A percentile compares a stretch with the other conserved stretches of the same genome.
Conservation (phyloP, 2,329 filamentous ascomycete species). For the Capronia americana region DNA sequence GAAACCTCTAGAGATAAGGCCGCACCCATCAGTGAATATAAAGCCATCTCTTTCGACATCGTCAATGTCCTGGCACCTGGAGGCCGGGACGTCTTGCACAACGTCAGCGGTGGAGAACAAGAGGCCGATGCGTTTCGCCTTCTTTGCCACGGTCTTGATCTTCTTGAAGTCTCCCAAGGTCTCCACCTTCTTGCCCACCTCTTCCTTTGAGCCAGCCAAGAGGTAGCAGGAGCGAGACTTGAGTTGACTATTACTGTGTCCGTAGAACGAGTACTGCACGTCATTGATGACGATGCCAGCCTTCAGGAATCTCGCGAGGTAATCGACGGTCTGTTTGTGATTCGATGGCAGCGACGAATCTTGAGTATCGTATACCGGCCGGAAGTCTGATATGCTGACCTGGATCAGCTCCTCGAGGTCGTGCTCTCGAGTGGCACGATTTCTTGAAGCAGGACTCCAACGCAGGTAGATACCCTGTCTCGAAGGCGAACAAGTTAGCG, state of each 20-base stretch:
- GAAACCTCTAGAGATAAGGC: constrained; percentile 7
- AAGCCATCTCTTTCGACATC: constrained; percentile 18
- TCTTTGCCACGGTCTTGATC: constrained; percentile 13
- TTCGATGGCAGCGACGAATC: not conserved
- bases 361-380: constrained; percentile 1
- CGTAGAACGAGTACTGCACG: constrained; percentile 13
- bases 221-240: constrained; percentile 15
- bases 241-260: constrained; percentile 16
- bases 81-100: constrained; percentile 3
- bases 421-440: constrained; percentile 16
- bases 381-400: constrained; percentile 15
- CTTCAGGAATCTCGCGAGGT: constrained; percentile 2
- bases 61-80: constrained; percentile 11
- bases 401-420: constrained; percentile 2
- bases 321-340: constrained; percentile 7
- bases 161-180: constrained; percentile 14
- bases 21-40: constrained; percentile 14
- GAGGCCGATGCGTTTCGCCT: constrained; percentile 14
- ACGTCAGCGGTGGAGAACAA: constrained; percentile 16
- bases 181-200: constrained; percentile 10
- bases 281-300: constrained; percentile 11
- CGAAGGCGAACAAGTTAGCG: constrained; percentile 4
- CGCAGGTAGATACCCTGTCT: constrained; percentile 2
- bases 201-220: constrained; percentile 11
- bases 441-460: not conserved